Percentiles rank a stretch among this genome's conserved stretches.
Conservation (phyloP, 306 rosid species). For the Gleditsia sinensis region DNA sequence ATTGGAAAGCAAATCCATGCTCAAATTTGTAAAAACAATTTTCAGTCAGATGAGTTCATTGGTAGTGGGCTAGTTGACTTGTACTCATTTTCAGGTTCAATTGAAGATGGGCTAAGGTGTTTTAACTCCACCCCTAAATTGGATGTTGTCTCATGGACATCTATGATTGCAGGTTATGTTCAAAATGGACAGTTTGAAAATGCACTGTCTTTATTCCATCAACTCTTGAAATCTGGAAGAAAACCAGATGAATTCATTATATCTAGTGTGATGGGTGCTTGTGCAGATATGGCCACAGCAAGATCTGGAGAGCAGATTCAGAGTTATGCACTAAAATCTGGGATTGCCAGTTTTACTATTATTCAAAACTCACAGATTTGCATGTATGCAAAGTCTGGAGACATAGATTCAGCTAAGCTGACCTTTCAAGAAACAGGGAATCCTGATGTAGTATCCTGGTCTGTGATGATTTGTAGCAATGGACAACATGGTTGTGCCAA, state of each 20-base stretch:
- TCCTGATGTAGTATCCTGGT: constrained; percentile 64
- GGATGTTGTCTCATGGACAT: constrained; percentile 57
- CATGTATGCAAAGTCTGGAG: constrained; percentile 70
- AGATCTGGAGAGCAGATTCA: constrained; percentile 63
- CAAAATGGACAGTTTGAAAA: constrained; percentile 47
- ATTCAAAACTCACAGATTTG: constrained; percentile 59
- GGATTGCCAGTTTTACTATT: constrained; percentile 39
- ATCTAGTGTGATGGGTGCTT: constrained; percentile 51
- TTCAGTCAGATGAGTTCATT: constrained; percentile 57
- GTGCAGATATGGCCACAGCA: constrained; percentile 50
- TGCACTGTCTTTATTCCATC: constrained; percentile 49
- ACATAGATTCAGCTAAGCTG: constrained; percentile 43
- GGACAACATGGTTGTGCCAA: constrained; percentile 62
- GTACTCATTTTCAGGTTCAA: constrained; percentile 45
- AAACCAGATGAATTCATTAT: constrained; percentile 55
- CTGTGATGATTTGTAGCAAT: constrained; percentile 54
- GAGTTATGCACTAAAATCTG: constrained; percentile 47
- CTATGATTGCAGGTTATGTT: constrained; percentile 56
- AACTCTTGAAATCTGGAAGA: constrained; percentile 37
- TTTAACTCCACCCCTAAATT: constrained; percentile 45
- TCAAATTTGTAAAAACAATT: constrained; percentile 48
- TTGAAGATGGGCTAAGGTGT: constrained; percentile 50
- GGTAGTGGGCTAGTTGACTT: constrained; percentile 55
- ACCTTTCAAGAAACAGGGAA: constrained; percentile 51
- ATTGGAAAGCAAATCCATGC: constrained; percentile 58